phyloP scores from a whole-genome alignment of 306 rosid genomes.

The Malus sylvestris region DNA sequence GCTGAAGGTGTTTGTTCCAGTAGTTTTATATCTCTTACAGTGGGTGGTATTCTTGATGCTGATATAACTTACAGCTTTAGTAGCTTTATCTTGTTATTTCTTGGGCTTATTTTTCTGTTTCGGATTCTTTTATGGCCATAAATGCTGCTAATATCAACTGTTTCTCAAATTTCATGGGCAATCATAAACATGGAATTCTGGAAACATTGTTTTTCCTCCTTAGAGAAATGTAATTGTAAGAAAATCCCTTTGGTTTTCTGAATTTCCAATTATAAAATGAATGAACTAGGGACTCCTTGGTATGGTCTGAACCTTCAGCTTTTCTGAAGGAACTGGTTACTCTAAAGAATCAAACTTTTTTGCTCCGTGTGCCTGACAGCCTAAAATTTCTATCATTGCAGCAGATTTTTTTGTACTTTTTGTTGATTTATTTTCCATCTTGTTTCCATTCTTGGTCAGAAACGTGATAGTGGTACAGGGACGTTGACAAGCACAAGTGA shows the following conservation, averaged over 20 bases:
- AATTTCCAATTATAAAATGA: neutral
- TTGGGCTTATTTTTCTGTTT: neutral
- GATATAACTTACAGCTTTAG: neutral
- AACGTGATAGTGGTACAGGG: conserved; percentile 71
- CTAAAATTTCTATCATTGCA: neutral
- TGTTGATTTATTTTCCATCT: conserved; percentile 14
- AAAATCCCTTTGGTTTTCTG: neutral
- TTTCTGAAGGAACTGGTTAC: neutral
- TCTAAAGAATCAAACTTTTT: neutral
- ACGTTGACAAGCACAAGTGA: conserved; percentile 63
- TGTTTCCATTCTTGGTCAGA: conserved; percentile 43
- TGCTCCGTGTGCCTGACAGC: neutral
- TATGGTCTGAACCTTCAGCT: neutral
- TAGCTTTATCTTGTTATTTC: neutral
- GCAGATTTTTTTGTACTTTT: neutral
- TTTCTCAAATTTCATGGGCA: neutral
- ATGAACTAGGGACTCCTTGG: neutral
- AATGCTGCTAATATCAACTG: neutral
- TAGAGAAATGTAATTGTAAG: neutral
- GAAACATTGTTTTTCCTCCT: neutral
- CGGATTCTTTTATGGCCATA: neutral
- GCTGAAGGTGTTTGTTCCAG: neutral
- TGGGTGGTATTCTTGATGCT: neutral
- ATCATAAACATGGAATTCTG: neutral
- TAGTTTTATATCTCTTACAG: neutral